A percentile compares a stretch with the other conserved stretches of the same genome.
These are phyloP conservation scores for Didymella exigua DNA, from an alignment of 2,329 filamentous ascomycete species.

Conservation along the genomic window DNA sequence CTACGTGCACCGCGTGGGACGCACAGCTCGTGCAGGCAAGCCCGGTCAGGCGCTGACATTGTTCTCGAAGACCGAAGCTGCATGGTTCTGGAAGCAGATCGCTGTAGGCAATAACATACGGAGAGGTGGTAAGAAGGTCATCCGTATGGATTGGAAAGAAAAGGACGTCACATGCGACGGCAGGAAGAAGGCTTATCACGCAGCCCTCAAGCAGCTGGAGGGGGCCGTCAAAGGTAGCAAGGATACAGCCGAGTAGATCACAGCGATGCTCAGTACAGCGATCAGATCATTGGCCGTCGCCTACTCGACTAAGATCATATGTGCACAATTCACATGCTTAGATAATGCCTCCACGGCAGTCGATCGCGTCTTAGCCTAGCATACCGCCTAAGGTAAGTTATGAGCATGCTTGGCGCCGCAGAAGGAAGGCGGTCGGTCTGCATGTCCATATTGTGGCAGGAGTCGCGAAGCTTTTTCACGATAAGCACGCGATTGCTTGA, in stretches of 20 bases:
- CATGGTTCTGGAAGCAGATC: slow-evolving; percentile 91
- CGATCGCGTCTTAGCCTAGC: background rate
- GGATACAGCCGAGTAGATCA: slow-evolving; percentile 19
- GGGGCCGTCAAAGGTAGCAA: slow-evolving; percentile 59
- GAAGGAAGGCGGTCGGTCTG: slow-evolving; percentile 10
- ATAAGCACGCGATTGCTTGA: slow-evolving; percentile 12
- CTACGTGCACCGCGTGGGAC: slow-evolving; percentile 90
- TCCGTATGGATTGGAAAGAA: slow-evolving; percentile 52
- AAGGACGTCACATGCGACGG: slow-evolving; percentile 49
- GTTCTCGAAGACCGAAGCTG: slow-evolving; percentile 78
- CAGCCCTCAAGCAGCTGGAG: slow-evolving; percentile 66
- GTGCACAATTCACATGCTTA: background rate
- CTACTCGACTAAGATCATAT: slow-evolving; percentile 1
- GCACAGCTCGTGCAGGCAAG: slow-evolving; percentile 83
- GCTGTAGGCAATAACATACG: slow-evolving; percentile 61
- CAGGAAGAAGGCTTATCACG: slow-evolving; percentile 52
- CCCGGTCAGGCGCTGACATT: slow-evolving; percentile 83
- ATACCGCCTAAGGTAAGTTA: background rate
- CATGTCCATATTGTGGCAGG: slow-evolving; percentile 1
- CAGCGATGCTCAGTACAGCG: slow-evolving; percentile 4
- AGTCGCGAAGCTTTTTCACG: slow-evolving; percentile 9
- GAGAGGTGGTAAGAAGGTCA: slow-evolving; percentile 53
- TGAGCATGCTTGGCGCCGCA: background rate
- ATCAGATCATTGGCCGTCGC: slow-evolving; percentile 9
- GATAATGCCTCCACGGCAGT: background rate